Conservation (phyloP, 139 green algal species). For the Yamagishiella unicocca region DNA sequence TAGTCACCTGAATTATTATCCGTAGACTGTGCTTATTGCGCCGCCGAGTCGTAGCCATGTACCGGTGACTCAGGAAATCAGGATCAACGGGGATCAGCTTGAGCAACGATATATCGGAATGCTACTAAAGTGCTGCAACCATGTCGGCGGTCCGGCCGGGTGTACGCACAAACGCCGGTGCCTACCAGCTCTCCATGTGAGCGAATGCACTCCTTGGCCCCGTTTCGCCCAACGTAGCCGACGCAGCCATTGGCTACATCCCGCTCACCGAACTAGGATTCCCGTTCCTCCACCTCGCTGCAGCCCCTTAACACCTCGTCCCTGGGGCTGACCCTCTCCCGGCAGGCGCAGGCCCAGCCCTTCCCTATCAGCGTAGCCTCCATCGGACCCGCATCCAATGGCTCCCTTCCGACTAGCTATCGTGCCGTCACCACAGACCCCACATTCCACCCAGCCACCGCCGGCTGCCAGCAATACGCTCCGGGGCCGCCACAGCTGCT, state of each 20-base stretch:
- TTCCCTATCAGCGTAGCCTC: not conserved
- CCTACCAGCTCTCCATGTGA: not conserved
- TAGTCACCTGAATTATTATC: no score
- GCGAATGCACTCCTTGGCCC: not conserved
- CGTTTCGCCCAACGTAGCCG: not conserved
- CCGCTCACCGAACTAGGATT: no score
- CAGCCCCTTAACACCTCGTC: no score
- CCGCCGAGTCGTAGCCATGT: slow-evolving; percentile 11
- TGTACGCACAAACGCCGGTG: not conserved
- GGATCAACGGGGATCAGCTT: not conserved
- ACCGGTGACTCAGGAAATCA: not conserved
- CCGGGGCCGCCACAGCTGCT: slow-evolving; percentile 24
- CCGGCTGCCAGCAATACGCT: slow-evolving; percentile 7
- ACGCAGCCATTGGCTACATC: no score
- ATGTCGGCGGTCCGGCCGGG: not conserved
- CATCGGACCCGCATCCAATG: not conserved
- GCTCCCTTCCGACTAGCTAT: not conserved
- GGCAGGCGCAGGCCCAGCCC: not conserved
- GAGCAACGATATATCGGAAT: not conserved
- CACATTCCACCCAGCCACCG: not conserved
- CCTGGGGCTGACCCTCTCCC: not conserved
- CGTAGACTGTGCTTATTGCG: not conserved
- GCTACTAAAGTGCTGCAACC: not conserved
- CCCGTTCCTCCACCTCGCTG: not conserved
- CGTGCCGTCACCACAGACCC: slow-evolving; percentile 21